Percentiles rank a stretch among this genome's conserved stretches.
Evolutionary conservation across 352 stramenopile species (phyloP).

Genomic region (Elongisporangium undulatum): DNA sequence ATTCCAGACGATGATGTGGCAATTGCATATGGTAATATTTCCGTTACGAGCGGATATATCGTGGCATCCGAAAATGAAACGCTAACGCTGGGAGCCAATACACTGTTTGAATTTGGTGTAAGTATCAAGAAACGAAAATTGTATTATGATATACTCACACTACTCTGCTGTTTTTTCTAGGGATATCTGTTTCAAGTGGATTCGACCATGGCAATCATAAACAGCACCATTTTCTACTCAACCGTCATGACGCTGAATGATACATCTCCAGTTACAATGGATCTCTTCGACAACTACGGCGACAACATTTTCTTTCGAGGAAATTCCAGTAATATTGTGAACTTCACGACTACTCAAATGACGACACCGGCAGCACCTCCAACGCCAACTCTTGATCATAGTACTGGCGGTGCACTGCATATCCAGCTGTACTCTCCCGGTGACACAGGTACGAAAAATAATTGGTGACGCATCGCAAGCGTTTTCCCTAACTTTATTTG

Average conservation of each 20-base stretch:
- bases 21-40: constrained; percentile 16
- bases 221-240: neutral
- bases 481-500: neutral
- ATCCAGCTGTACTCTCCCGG: constrained; percentile 40
- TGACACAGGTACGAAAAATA: constrained; percentile 32
- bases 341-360: constrained; percentile 21
- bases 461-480: constrained; percentile 2
- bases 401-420: constrained; percentile 40
- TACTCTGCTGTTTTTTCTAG: constrained; percentile 6
- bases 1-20: constrained; percentile 4
- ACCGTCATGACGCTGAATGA: neutral
- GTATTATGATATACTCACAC: neutral
- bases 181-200: constrained; percentile 51
- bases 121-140: neutral
- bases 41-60: constrained; percentile 18
- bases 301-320: neutral
- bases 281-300: neutral
- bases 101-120: constrained; percentile 52
- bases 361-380: constrained; percentile 25
- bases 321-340: constrained; percentile 18
- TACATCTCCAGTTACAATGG: neutral
- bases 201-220: neutral
- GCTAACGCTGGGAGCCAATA: neutral
- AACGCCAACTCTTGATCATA: constrained; percentile 11
- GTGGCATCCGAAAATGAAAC: constrained; percentile 2